Percentiles rank a stretch among this genome's conserved stretches.
phyloP scores from a whole-genome alignment of 805 yeast genomes.

The Ogataea angusta region DNA sequence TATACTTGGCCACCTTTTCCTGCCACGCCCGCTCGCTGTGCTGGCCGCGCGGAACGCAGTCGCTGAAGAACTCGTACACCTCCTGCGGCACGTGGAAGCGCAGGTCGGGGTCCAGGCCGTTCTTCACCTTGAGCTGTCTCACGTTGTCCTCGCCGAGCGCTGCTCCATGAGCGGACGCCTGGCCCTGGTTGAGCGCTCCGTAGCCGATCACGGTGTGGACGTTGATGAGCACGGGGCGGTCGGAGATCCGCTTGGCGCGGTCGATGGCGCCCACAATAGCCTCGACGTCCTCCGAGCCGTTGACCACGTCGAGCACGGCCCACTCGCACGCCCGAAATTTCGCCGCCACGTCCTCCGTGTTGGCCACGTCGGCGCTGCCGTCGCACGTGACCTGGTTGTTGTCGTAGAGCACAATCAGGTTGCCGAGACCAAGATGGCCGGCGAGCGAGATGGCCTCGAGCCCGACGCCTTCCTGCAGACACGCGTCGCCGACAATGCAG shows the following conservation, averaged over 20 bases:
- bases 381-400: constrained; percentile 96
- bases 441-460: constrained; percentile 93
- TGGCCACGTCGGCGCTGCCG: constrained; percentile 84
- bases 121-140: constrained; percentile 72
- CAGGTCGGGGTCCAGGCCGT: constrained; percentile 85
- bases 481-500: constrained; percentile 91
- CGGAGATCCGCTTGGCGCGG: constrained; percentile 64
- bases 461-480: constrained; percentile 96
- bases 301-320: constrained; percentile 72
- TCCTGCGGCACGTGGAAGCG: constrained; percentile 76
- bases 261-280: constrained; percentile 69
- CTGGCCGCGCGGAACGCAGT: constrained; percentile 57
- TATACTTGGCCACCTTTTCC: constrained; percentile 54
- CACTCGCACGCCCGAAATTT: constrained; percentile 93
- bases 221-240: constrained; percentile 88
- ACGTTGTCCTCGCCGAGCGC: constrained; percentile 93
- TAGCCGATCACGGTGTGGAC: constrained; percentile 89
- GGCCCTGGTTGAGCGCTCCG: constrained; percentile 82
- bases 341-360: constrained; percentile 86
- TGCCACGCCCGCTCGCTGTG: constrained; percentile 74
- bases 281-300: constrained; percentile 76
- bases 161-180: constrained; percentile 93
- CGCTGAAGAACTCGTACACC: constrained; percentile 67
- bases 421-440: constrained; percentile 89
- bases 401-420: constrained; percentile 92